A percentile compares a stretch with the other conserved stretches of the same genome.
phyloP scores from a whole-genome alignment of 768 basidiomycete genomes.

The Naganishia randhawae region DNA sequence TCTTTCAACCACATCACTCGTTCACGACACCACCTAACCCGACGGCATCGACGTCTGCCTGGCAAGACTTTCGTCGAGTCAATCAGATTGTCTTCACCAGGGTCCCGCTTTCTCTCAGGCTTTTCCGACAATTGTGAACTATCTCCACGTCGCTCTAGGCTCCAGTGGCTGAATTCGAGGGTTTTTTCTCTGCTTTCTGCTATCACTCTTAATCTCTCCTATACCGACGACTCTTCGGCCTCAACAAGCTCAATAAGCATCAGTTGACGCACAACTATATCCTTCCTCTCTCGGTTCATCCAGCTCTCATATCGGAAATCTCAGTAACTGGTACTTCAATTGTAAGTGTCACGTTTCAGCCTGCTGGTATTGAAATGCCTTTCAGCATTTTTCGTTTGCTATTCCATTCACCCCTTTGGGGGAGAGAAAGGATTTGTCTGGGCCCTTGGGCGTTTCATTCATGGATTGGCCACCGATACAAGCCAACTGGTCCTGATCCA shows the following conservation, averaged over 20 bases:
- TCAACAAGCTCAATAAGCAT: no score
- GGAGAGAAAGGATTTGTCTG: background rate
- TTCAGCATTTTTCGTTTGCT: background rate
- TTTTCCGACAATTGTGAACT: background rate
- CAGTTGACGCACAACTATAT: no score
- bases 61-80: background rate
- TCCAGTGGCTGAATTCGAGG: background rate
- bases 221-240: no score
- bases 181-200: background rate
- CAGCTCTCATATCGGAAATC: background rate
- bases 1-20: background rate
- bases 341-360: background rate
- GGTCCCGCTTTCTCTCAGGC: background rate
- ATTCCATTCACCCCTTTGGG: background rate
- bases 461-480: background rate
- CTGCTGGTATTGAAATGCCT: background rate
- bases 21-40: background rate
- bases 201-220: no score
- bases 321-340: background rate
- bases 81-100: background rate
- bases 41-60: constrained; percentile 2
- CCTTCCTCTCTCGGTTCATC: no score
- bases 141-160: background rate
- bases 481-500: background rate
- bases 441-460: background rate